Percentiles rank a stretch among this genome's conserved stretches.
phyloP scores from a whole-genome alignment of 75 land plant species.

The Sequoia sempervirens region DNA sequence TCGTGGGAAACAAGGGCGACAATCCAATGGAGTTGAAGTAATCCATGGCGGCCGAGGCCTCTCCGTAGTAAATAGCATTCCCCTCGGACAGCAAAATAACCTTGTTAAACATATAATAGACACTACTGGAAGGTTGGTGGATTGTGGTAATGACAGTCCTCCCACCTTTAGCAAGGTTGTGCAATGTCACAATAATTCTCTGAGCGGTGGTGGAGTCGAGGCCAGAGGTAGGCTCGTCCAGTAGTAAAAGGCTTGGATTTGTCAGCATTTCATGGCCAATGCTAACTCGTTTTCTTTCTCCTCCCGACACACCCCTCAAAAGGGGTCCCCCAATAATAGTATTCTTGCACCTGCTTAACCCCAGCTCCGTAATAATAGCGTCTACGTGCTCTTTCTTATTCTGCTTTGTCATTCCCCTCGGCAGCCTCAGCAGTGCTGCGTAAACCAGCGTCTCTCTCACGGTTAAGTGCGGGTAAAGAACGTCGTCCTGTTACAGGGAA shows the following conservation, averaged over 20 bases:
- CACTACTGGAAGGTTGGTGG: constrained; percentile 83
- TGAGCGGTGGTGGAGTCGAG: constrained; percentile 59
- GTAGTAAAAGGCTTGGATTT: constrained; percentile 47
- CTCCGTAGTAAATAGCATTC: constrained; percentile 52
- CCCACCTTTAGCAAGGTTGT: constrained; percentile 42
- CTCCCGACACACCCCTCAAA: constrained; percentile 50
- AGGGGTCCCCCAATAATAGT: constrained; percentile 39
- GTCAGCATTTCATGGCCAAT: constrained; percentile 60
- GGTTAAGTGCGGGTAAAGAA: constrained; percentile 75
- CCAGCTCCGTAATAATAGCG: constrained; percentile 60
- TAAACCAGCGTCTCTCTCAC: constrained; percentile 74
- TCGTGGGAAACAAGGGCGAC: constrained; percentile 55
- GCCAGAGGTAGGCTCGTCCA: constrained; percentile 67
- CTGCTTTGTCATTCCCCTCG: constrained; percentile 17
- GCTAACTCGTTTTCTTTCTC: constrained; percentile 55
- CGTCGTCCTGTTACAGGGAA: constrained; percentile 35
- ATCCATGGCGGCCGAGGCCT: constrained; percentile 39
- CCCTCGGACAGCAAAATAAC: constrained; percentile 72
- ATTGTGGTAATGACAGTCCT: constrained; percentile 68
- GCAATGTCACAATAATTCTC: constrained; percentile 29
- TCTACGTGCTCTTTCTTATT: constrained; percentile 44
- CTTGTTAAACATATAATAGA: constrained; percentile 59
- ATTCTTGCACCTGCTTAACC: constrained; percentile 36
- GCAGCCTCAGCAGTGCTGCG: constrained; percentile 66
- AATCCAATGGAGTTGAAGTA: constrained; percentile 63